Evolutionary conservation across 306 rosid genomes (phyloP).

Genomic region (Spatholobus suberectus): DNA sequence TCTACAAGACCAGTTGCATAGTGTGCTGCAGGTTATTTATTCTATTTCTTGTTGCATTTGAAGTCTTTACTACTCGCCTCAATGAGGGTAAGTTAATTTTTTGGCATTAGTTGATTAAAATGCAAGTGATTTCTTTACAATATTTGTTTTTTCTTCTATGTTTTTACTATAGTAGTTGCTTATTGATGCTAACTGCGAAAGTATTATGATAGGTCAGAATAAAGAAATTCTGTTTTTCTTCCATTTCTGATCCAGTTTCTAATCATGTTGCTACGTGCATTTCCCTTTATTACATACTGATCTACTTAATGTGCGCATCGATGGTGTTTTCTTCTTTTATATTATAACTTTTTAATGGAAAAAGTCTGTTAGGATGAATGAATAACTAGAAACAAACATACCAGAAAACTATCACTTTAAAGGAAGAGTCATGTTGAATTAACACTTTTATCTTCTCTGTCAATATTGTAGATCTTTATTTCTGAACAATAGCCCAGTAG

Average conservation of each 20-base stretch:
- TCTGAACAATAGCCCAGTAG: neutral
- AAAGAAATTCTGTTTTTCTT: neutral
- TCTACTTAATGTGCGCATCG: neutral
- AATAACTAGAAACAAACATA: neutral
- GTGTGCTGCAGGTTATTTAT: constrained; percentile 7
- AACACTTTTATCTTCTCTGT: neutral
- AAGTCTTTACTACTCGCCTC: constrained; percentile 13
- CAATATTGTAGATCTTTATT: neutral
- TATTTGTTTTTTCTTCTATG: neutral
- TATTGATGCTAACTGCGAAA: neutral
- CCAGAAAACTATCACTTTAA: constrained; percentile 4
- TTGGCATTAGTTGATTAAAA: constrained; percentile 11
- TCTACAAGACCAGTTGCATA: neutral
- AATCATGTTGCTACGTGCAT: neutral
- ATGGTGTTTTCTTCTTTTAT: constrained; percentile 3
- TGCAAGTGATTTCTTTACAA: neutral
- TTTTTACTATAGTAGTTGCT: neutral
- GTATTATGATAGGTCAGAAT: neutral
- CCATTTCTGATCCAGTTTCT: neutral
- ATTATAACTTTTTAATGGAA: neutral
- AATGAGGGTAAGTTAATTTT: constrained; percentile 12
- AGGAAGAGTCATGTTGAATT: neutral
- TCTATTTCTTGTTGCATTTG: constrained; percentile 19
- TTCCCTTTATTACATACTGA: neutral
- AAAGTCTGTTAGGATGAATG: neutral